These are phyloP conservation scores for Elongisporangium prolatum DNA, from an alignment of 352 stramenopile species.

Conservation along the genomic window DNA sequence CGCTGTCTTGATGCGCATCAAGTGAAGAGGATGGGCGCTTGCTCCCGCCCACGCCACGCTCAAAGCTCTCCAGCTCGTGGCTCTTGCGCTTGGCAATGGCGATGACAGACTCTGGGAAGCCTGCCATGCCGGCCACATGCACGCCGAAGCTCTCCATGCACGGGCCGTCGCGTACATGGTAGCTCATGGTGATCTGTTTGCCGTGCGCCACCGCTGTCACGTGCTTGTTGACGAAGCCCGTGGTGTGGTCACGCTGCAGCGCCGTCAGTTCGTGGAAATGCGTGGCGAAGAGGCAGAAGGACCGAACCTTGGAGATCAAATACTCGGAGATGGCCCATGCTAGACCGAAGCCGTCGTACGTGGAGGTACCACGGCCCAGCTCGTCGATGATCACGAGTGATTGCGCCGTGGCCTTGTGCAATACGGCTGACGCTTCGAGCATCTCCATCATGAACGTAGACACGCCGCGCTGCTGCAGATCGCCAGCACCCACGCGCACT, in stretches of 20 bases:
- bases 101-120: constrained; percentile 93
- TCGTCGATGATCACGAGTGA: constrained; percentile 99
- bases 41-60: constrained; percentile 28
- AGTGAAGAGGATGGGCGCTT: constrained; percentile 1
- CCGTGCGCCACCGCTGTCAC: constrained; percentile 89
- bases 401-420: constrained; percentile 90
- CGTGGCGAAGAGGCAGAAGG: constrained; percentile 94
- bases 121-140: constrained; percentile 96
- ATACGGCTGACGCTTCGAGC: constrained; percentile 96
- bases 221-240: constrained; percentile 94
- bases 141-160: constrained; percentile 99
- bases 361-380: constrained; percentile 96
- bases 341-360: constrained; percentile 96
- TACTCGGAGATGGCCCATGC: constrained; percentile 98
- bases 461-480: constrained; percentile 96
- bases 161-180: constrained; percentile 91
- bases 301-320: constrained; percentile 89
- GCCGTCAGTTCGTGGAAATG: constrained; percentile 99
- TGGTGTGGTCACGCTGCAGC: constrained; percentile 70
- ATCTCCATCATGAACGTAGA: constrained; percentile 99
- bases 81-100: constrained; percentile 92
- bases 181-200: constrained; percentile 88
- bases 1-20: constrained; percentile 1
- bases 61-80: constrained; percentile 89
- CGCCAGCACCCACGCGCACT: constrained; percentile 95